Conservation (phyloP, 1,284 basidiomycete species). For the Phellopilus nigrolimitatus region DNA sequence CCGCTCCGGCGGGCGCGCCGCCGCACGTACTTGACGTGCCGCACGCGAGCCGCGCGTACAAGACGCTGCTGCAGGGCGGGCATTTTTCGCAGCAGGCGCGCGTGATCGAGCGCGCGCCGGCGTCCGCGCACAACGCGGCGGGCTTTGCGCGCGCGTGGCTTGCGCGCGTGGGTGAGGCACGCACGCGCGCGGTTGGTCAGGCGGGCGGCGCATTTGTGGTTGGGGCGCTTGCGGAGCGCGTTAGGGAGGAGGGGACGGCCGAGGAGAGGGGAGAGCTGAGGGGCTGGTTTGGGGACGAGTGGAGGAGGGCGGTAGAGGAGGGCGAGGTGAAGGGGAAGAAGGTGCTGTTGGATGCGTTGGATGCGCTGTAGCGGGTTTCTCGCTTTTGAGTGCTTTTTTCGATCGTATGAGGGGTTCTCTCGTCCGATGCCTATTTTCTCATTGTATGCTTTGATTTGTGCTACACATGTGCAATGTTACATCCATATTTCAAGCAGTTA, state of each 20-base stretch:
- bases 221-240: conserved; percentile 67
- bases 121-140: conserved; percentile 44
- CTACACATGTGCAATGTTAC: too few species aligned
- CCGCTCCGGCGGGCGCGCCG: conserved; percentile 39
- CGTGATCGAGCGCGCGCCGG: conserved; percentile 40
- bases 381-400: too few species aligned
- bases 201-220: conserved; percentile 74
- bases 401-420: too few species aligned
- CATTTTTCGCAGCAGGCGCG: conserved; percentile 68
- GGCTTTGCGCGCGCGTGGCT: conserved; percentile 60
- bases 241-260: conserved; percentile 40
- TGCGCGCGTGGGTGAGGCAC: conserved; percentile 49
- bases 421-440: too few species aligned
- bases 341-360: conserved; percentile 41
- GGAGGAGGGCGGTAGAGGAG: conserved; percentile 36
- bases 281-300: conserved; percentile 48
- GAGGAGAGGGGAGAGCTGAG: conserved; percentile 41
- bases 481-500: too few species aligned
- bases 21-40: conserved; percentile 75
- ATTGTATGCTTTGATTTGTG: too few species aligned
- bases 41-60: conserved; percentile 78
- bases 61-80: conserved; percentile 84
- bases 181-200: conserved; percentile 55
- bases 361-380: neutral
- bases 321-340: conserved; percentile 52